Evolutionary conservation across 306 rosid genomes (phyloP).

Genomic region (Vicia sativa): DNA sequence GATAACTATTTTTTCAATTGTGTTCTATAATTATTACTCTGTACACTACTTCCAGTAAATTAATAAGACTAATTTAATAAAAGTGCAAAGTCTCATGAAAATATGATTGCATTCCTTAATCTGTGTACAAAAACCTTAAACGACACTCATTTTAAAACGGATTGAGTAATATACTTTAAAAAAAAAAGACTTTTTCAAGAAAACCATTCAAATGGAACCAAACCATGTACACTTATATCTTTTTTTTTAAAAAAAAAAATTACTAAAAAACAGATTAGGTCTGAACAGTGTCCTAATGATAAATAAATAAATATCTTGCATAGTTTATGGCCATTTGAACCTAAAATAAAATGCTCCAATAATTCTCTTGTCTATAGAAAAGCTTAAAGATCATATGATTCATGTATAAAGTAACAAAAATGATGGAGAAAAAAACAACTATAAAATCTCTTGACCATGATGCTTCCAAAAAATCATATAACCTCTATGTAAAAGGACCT

Average conservation of each 20-base stretch:
- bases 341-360: conserved; percentile 1
- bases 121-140: no score
- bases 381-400: conserved; percentile 4
- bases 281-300: neutral
- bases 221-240: neutral
- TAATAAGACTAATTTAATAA: no score
- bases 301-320: neutral
- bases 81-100: no score
- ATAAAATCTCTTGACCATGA: conserved; percentile 24
- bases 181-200: neutral
- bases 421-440: neutral
- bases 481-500: conserved; percentile 37
- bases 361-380: neutral
- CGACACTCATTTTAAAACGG: no score
- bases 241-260: neutral
- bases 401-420: conserved; percentile 13
- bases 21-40: no score
- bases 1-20: no score
- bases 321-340: conserved; percentile 14
- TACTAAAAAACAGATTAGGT: neutral
- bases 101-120: no score
- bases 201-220: neutral
- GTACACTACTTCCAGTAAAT: no score
- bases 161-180: no score
- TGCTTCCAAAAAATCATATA: conserved; percentile 34